Conservation (phyloP, 2,329 filamentous ascomycete species). For the Cordyceps farinosa region DNA sequence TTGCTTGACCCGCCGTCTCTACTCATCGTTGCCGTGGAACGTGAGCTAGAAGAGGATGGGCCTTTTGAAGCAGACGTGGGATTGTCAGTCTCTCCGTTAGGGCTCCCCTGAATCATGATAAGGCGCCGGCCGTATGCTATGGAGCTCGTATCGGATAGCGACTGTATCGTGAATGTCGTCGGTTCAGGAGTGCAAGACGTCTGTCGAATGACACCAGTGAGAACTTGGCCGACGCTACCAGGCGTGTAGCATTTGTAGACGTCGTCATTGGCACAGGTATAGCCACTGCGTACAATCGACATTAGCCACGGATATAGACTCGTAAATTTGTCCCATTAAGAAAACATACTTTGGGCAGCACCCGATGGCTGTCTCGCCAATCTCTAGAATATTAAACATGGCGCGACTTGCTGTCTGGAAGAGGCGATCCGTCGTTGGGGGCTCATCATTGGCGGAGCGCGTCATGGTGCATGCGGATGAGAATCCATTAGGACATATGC, state of each 20-base stretch:
- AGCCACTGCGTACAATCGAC: neutral
- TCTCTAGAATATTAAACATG: neutral
- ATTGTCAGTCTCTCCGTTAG: neutral
- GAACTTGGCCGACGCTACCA: neutral
- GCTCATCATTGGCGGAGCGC: neutral
- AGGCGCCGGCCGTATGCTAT: neutral
- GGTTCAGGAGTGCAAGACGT: neutral
- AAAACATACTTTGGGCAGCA: neutral
- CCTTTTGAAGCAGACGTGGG: neutral
- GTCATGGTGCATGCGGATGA: neutral
- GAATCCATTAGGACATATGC: neutral
- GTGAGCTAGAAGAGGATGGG: neutral
- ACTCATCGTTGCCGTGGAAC: neutral
- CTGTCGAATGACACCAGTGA: neutral
- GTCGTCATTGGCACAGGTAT: constrained; percentile 6
- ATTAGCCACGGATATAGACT: neutral
- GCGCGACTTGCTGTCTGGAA: neutral
- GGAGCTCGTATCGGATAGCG: neutral
- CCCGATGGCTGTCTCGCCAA: constrained; percentile 1
- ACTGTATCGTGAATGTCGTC: neutral
- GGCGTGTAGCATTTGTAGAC: constrained; percentile 3
- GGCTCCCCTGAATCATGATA: neutral
- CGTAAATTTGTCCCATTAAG: too few relatives aligned
- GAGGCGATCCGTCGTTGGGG: neutral
- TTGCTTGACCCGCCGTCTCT: neutral